A percentile compares a stretch with the other conserved stretches of the same genome.
phyloP scores from a whole-genome alignment of 768 basidiomycete species.

The Termitomyces sp. region DNA sequence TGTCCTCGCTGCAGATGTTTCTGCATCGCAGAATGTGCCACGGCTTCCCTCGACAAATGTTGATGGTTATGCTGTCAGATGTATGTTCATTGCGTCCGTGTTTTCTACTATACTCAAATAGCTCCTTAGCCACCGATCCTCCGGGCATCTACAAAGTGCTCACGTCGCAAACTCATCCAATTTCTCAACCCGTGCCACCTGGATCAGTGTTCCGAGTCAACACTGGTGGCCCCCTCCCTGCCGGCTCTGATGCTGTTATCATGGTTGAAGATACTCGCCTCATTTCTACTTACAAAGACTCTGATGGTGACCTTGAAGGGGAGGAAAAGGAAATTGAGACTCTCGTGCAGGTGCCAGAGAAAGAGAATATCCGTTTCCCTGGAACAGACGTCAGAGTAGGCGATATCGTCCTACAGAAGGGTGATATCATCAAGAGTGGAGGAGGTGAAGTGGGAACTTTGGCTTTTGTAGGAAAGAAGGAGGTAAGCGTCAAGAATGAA shows the following conservation, averaged over 20 bases:
- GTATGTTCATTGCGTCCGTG: slow-evolving; percentile 36
- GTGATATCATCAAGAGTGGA: slow-evolving; percentile 56
- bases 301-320: slow-evolving; percentile 33
- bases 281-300: slow-evolving; percentile 46
- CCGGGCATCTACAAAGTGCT: slow-evolving; percentile 69
- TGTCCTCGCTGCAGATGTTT: slow-evolving; percentile 75
- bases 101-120: background rate
- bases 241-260: slow-evolving; percentile 74
- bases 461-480: slow-evolving; percentile 70
- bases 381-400: slow-evolving; percentile 74
- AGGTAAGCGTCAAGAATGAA: slow-evolving; percentile 41
- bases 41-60: slow-evolving; percentile 71
- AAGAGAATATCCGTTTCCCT: slow-evolving; percentile 72
- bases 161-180: slow-evolving; percentile 51
- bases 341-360: slow-evolving; percentile 54
- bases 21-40: slow-evolving; percentile 65
- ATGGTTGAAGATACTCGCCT: slow-evolving; percentile 94
- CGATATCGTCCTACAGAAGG: slow-evolving; percentile 62
- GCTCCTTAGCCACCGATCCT: slow-evolving; percentile 52
- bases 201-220: slow-evolving; percentile 75
- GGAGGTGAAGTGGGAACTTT: slow-evolving; percentile 88
- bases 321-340: slow-evolving; percentile 77
- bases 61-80: slow-evolving; percentile 83
- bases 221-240: slow-evolving; percentile 80
- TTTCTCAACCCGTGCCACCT: slow-evolving; percentile 45